A percentile compares a stretch with the other conserved stretches of the same genome.
Conservation (phyloP, 1,284 basidiomycete genomes). For the Boletellus deceptivus region DNA sequence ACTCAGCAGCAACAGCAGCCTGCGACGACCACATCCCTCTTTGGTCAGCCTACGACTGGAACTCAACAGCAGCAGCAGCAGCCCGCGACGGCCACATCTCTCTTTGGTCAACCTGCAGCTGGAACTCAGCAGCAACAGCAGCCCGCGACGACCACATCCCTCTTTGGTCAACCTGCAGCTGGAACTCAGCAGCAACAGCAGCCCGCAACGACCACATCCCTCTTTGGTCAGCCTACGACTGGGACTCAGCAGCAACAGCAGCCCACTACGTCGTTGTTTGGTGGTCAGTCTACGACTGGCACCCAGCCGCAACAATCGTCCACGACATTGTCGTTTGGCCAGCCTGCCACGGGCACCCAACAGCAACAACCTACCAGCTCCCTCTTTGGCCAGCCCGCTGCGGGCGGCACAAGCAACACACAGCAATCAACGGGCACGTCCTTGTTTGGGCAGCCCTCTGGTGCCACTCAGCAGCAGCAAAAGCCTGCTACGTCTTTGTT, state of each 20-base stretch:
- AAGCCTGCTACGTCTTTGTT: conserved; percentile 22
- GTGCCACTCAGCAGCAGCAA: conserved; percentile 29
- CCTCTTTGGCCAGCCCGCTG: conserved; percentile 36
- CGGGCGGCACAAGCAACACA: conserved; percentile 4
- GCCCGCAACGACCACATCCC: conserved; percentile 11
- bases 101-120: conserved; percentile 22
- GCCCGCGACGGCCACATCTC: conserved; percentile 3
- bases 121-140: conserved; percentile 15
- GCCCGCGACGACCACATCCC: conserved; percentile 11
- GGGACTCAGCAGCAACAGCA: conserved; percentile 11
- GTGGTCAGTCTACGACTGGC: conserved; percentile 19
- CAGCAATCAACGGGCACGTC: conserved; percentile 24
- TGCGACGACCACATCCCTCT: not conserved
- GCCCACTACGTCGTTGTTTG: conserved; percentile 19
- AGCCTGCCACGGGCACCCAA: conserved; percentile 21
- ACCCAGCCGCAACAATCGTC: conserved; percentile 20
- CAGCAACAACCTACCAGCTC: conserved; percentile 27
- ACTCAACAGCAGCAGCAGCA: conserved; percentile 8
- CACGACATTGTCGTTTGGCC: conserved; percentile 37
- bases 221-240: conserved; percentile 36
- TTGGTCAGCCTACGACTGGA: conserved; percentile 18
- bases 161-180: conserved; percentile 36
- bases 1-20: not conserved
- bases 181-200: conserved; percentile 12
- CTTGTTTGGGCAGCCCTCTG: conserved; percentile 26